A percentile compares a stretch with the other conserved stretches of the same genome.
Conservation (phyloP, 169 alveolate species). For the Eimeria praecox region DNA sequence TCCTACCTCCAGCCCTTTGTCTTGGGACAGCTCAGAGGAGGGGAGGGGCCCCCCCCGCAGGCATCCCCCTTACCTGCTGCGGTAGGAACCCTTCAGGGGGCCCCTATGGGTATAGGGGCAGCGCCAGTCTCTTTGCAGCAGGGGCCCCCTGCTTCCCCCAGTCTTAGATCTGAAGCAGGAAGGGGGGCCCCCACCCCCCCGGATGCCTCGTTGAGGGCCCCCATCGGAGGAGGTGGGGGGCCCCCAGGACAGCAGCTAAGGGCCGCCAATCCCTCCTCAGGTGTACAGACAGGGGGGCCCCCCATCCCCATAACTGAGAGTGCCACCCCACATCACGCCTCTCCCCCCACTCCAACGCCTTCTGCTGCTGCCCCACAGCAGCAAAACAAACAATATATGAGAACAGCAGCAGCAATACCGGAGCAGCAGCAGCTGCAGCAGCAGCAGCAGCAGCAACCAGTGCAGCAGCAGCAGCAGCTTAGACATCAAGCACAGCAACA, state of each 20-base stretch:
- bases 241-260: neutral
- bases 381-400: neutral
- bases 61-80: neutral
- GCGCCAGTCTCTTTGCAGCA: neutral
- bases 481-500: conserved; percentile 1
- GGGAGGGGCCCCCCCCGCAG: no score
- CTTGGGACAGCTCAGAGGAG: no score
- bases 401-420: neutral
- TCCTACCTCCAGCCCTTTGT: no score
- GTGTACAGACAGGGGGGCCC: neutral
- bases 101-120: neutral
- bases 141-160: neutral
- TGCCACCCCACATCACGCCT: neutral
- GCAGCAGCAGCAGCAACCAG: neutral
- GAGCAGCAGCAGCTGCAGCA: neutral
- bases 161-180: neutral
- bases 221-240: neutral
- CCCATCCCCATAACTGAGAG: neutral
- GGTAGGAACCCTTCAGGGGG: neutral
- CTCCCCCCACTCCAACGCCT: neutral
- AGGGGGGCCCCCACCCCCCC: neutral
- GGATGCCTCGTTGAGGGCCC: neutral
- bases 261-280: neutral
- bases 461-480: neutral
- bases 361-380: neutral